Percentiles rank a stretch among this genome's conserved stretches.
These are phyloP conservation scores for Stropharia rugosoannulata DNA, from an alignment of 768 basidiomycete species.

Conservation along the genomic window DNA sequence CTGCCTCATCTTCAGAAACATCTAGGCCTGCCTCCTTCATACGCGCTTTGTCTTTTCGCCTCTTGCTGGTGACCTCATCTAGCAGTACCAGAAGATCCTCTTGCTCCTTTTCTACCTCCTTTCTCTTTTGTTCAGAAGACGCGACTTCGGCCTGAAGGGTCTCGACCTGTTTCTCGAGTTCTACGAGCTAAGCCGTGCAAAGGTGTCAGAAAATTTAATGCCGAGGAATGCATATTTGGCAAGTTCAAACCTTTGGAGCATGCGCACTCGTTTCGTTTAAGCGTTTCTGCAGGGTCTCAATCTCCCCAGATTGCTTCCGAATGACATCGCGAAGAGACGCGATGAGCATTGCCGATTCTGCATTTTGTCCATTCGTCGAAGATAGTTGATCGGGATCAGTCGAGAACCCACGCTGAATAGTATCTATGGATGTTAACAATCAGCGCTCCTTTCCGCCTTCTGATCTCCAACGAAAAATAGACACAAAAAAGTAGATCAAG, in stretches of 20 bases:
- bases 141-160: slow-evolving; percentile 47
- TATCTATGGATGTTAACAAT: slow-evolving; percentile 42
- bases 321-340: slow-evolving; percentile 83
- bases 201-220: not conserved
- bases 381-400: slow-evolving; percentile 67
- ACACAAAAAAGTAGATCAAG: no score
- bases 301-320: slow-evolving; percentile 76
- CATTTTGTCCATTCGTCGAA: slow-evolving; percentile 61
- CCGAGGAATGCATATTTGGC: not conserved
- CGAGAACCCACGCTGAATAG: slow-evolving; percentile 71
- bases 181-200: slow-evolving; percentile 33
- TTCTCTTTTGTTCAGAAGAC: slow-evolving; percentile 60
- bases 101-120: slow-evolving; percentile 92
- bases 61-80: slow-evolving; percentile 88
- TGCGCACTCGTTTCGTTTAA: slow-evolving; percentile 39
- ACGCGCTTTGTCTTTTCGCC: slow-evolving; percentile 77
- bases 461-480: no score
- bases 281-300: slow-evolving; percentile 64
- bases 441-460: no score
- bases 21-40: slow-evolving; percentile 77
- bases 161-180: slow-evolving; percentile 46
- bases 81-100: slow-evolving; percentile 92
- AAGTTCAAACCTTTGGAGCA: slow-evolving; percentile 15
- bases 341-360: slow-evolving; percentile 81
- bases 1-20: slow-evolving; percentile 91